phyloP scores from a whole-genome alignment of 2,329 filamentous ascomycete genomes.

The Tothia fuscella region DNA sequence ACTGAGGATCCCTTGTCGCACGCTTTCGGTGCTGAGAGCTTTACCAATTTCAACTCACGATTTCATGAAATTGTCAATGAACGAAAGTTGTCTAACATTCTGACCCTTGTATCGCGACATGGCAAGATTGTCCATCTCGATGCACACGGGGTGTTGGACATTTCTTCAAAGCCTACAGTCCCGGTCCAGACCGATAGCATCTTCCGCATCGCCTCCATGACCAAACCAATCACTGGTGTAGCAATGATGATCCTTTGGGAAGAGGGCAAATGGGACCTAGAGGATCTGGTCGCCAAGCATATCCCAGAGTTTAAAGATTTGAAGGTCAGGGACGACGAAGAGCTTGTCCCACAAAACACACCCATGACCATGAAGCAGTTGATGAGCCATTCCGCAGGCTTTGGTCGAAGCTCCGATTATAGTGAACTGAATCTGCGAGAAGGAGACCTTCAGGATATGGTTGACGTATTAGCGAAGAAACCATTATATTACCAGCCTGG shows the following conservation, averaged over 20 bases:
- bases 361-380: slow-evolving; percentile 7
- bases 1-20: too few relatives aligned
- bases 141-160: too few relatives aligned
- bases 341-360: slow-evolving; percentile 2
- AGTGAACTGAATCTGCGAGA: not conserved
- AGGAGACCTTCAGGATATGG: not conserved
- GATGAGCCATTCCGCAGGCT: slow-evolving; percentile 8
- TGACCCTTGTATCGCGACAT: slow-evolving; percentile 6
- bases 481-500: slow-evolving; percentile 4
- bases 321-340: too few relatives aligned
- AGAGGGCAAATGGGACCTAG: slow-evolving; percentile 5
- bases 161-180: not conserved
- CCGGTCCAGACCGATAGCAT: not conserved
- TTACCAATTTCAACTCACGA: too few relatives aligned
- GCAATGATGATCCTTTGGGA: slow-evolving; percentile 8
- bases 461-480: too few relatives aligned
- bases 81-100: too few relatives aligned
- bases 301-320: slow-evolving; percentile 6
- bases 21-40: too few relatives aligned
- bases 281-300: slow-evolving; percentile 6
- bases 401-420: not conserved
- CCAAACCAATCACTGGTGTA: slow-evolving; percentile 4
- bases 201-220: slow-evolving; percentile 6
- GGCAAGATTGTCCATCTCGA: slow-evolving; percentile 6
- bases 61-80: too few relatives aligned